These are phyloP conservation scores for Coix lacrymajobi DNA, from an alignment of 176 grass and related monocot species.

Conservation along the genomic window DNA sequence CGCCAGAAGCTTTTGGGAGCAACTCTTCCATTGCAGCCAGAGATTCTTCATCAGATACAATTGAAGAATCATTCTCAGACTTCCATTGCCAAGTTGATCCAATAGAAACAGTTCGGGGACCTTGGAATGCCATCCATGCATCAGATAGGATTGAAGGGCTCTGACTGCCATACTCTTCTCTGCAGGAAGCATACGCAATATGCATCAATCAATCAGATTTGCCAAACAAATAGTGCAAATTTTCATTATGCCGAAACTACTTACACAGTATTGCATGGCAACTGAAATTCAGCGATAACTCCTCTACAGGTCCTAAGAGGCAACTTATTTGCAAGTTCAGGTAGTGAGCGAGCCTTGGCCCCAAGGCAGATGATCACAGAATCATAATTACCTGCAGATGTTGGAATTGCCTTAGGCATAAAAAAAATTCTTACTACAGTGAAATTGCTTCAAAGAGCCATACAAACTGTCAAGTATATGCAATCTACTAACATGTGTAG, in stretches of 20 bases:
- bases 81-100: slow-evolving; percentile 98
- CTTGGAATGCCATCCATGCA: slow-evolving; percentile 89
- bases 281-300: slow-evolving; percentile 63
- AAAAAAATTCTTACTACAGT: not conserved
- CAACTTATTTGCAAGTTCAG: slow-evolving; percentile 76
- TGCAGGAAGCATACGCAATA: slow-evolving; percentile 34
- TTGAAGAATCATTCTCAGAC: slow-evolving; percentile 44
- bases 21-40: slow-evolving; percentile 55
- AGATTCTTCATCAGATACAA: slow-evolving; percentile 70
- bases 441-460: not conserved
- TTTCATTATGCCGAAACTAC: not conserved
- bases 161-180: slow-evolving; percentile 50
- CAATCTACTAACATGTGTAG: not conserved
- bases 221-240: not conserved
- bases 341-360: slow-evolving; percentile 58
- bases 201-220: slow-evolving; percentile 7
- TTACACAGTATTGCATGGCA: slow-evolving; percentile 55
- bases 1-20: slow-evolving; percentile 61
- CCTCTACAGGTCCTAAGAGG: slow-evolving; percentile 79
- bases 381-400: slow-evolving; percentile 80
- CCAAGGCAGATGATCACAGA: slow-evolving; percentile 84
- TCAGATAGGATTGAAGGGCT: slow-evolving; percentile 87
- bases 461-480: not conserved
- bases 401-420: not conserved
- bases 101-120: slow-evolving; percentile 47